A percentile compares a stretch with the other conserved stretches of the same genome.
Evolutionary conservation across 2,329 filamentous ascomycete genomes (phyloP).

Genomic region (Cordyceps sp.): DNA sequence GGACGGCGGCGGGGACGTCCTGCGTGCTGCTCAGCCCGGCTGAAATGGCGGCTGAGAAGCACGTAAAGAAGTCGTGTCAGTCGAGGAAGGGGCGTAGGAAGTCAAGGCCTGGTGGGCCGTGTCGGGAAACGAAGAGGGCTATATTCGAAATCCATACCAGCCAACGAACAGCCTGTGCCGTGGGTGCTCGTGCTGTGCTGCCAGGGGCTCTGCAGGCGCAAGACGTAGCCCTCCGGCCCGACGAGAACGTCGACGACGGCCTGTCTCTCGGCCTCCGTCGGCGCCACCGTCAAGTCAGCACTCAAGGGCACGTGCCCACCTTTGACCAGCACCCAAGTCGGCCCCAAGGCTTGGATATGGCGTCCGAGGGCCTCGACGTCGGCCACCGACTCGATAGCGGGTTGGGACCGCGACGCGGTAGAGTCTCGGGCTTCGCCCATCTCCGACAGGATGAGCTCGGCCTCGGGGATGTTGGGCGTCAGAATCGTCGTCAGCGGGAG

Average conservation of each 20-base stretch:
- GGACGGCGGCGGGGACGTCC: constrained; percentile 42
- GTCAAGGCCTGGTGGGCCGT: constrained; percentile 2
- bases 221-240: constrained; percentile 35
- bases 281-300: constrained; percentile 41
- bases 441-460: constrained; percentile 40
- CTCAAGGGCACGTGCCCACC: constrained; percentile 78
- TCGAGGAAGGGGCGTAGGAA: background rate
- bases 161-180: constrained; percentile 86
- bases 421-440: constrained; percentile 13
- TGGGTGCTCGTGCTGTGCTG: constrained; percentile 69
- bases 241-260: constrained; percentile 65
- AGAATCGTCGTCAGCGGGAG: constrained; percentile 51
- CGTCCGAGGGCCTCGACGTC: constrained; percentile 56
- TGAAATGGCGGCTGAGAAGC: constrained; percentile 46
- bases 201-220: constrained; percentile 54
- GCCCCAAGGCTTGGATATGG: constrained; percentile 49
- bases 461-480: constrained; percentile 67
- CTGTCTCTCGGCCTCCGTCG: constrained; percentile 38
- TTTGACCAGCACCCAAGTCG: constrained; percentile 72
- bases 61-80: background rate
- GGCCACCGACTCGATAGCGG: constrained; percentile 34
- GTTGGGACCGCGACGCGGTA: constrained; percentile 5
- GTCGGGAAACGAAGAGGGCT: constrained; percentile 84
- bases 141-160: too few relatives aligned
- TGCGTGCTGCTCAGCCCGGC: constrained; percentile 50